These are phyloP conservation scores for Rosa hybrid DNA, from an alignment of 331 rosid species.

Conservation along the genomic window DNA sequence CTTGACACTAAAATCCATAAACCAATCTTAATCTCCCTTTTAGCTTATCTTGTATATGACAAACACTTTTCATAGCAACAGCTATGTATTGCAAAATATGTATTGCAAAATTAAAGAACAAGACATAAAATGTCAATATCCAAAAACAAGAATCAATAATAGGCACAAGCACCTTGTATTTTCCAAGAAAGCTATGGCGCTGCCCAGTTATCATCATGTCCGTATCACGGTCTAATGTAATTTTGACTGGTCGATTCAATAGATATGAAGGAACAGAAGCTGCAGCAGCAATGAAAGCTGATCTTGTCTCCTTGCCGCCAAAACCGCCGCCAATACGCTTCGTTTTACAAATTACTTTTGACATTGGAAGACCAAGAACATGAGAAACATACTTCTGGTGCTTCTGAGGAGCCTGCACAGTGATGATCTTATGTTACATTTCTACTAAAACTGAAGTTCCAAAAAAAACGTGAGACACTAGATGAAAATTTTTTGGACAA, in stretches of 20 bases:
- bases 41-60: neutral
- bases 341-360: conserved; percentile 92
- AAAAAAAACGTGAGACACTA: neutral
- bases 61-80: neutral
- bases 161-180: conserved; percentile 68
- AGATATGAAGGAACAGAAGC: conserved; percentile 89
- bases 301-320: conserved; percentile 98
- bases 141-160: conserved; percentile 21
- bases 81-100: neutral
- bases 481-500: neutral
- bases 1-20: neutral
- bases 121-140: neutral
- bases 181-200: conserved; percentile 94
- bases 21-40: neutral
- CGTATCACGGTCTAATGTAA: conserved; percentile 81
- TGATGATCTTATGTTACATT: conserved; percentile 15
- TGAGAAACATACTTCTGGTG: conserved; percentile 85
- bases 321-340: conserved; percentile 98
- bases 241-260: conserved; percentile 75
- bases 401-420: conserved; percentile 87
- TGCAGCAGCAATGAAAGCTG: conserved; percentile 80
- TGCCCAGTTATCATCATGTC: conserved; percentile 96
- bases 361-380: conserved; percentile 94
- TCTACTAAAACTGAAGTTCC: neutral
- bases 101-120: neutral